Conservation (phyloP, 1,284 basidiomycete species). For the Naganishia sp. region DNA sequence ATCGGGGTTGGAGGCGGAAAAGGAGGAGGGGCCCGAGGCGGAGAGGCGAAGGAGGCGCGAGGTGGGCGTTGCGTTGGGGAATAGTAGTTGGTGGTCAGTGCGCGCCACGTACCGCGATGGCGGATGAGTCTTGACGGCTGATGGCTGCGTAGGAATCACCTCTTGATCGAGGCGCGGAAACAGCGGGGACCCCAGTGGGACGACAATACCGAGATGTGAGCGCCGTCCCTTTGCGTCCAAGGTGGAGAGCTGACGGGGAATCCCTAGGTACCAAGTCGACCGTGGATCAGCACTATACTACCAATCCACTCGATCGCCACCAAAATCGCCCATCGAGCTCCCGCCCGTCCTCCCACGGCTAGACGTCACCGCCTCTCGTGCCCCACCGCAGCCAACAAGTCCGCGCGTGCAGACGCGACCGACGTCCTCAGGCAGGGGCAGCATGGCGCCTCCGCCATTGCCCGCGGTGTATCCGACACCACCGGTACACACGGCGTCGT, state of each 20-base stretch:
- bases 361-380: neutral
- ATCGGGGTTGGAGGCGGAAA: conserved; percentile 33
- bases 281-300: conserved; percentile 44
- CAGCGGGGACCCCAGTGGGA: conserved; percentile 53
- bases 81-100: conserved; percentile 34
- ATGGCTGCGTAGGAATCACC: conserved; percentile 46
- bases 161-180: conserved; percentile 50
- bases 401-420: neutral
- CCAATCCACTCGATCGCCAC: conserved; percentile 37
- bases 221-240: neutral
- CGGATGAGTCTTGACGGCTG: too few relatives aligned
- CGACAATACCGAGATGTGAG: conserved; percentile 48
- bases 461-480: conserved; percentile 1
- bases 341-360: conserved; percentile 45
- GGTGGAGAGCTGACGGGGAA: neutral
- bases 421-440: conserved; percentile 1
- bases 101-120: neutral
- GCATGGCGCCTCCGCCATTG: conserved; percentile 5
- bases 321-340: conserved; percentile 32
- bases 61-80: conserved; percentile 28
- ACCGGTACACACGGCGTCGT: too few relatives aligned
- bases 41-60: conserved; percentile 14
- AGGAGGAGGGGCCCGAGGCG: conserved; percentile 6
- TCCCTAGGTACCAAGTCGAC: conserved; percentile 42
- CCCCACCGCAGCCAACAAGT: neutral